Conservation (phyloP, 1,284 basidiomycete genomes). For the Ustilago nuda region DNA sequence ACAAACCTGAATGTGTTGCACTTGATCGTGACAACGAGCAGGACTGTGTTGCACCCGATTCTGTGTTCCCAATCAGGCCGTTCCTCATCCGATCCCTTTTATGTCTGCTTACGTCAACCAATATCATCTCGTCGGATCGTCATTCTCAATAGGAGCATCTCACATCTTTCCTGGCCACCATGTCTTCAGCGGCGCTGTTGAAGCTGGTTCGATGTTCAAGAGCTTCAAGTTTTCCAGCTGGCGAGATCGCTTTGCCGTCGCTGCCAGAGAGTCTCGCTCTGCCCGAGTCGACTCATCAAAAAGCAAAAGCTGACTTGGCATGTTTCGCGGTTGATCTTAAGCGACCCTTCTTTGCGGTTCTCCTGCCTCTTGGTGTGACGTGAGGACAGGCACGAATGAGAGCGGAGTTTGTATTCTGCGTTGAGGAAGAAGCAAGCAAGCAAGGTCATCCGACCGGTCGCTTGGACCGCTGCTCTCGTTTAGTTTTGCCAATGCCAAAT, state of each 20-base stretch:
- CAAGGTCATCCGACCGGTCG: constrained; percentile 21
- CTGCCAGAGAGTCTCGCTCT: not conserved
- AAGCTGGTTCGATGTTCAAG: too few relatives aligned
- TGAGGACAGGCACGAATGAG: not conserved
- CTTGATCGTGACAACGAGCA: too few relatives aligned
- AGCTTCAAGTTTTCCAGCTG: too few relatives aligned
- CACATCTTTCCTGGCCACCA: not conserved
- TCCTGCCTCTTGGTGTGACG: not conserved
- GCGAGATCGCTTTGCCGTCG: too few relatives aligned
- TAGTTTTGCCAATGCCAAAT: not conserved
- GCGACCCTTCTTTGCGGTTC: not conserved
- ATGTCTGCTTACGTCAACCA: too few relatives aligned
- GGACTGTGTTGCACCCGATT: too few relatives aligned
- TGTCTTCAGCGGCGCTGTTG: too few relatives aligned
- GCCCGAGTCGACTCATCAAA: constrained; percentile 1
- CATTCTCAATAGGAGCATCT: not conserved
- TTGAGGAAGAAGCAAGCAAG: not conserved
- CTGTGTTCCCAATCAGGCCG: too few relatives aligned
- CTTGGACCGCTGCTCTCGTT: not conserved
- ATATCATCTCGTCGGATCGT: too few relatives aligned
- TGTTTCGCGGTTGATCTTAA: not conserved
- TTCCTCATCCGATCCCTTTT: too few relatives aligned
- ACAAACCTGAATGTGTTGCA: too few relatives aligned
- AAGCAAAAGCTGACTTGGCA: constrained; percentile 5
- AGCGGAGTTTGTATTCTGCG: not conserved